phyloP scores from a whole-genome alignment of 306 rosid species.

The Cajanus cajan region DNA sequence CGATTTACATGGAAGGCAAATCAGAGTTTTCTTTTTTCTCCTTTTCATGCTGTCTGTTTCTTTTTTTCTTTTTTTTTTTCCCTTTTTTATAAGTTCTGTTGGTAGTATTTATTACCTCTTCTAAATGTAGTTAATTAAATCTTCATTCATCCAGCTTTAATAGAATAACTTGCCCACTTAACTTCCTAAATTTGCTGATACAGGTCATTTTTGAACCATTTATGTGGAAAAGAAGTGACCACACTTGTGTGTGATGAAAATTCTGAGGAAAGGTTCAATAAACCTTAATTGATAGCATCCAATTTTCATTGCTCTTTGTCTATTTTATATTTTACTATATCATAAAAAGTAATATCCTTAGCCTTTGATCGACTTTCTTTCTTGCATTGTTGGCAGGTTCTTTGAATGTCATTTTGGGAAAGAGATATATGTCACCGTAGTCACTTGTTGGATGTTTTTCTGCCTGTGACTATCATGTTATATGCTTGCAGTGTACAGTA shows the following conservation, averaged over 20 bases:
- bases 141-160: slow-evolving; percentile 11
- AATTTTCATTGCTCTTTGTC: not conserved
- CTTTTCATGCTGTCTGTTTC: not conserved
- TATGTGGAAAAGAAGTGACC: slow-evolving; percentile 63
- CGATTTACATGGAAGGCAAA: slow-evolving; percentile 1
- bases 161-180: not conserved
- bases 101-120: slow-evolving; percentile 10
- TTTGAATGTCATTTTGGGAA: slow-evolving; percentile 92
- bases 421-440: slow-evolving; percentile 56
- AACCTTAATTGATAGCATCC: slow-evolving; percentile 21
- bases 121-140: not conserved
- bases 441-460: slow-evolving; percentile 21
- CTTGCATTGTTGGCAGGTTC: slow-evolving; percentile 73
- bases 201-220: slow-evolving; percentile 80
- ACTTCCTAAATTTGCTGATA: slow-evolving; percentile 62
- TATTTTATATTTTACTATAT: slow-evolving; percentile 11
- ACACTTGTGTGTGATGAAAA: slow-evolving; percentile 51
- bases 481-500: slow-evolving; percentile 7
- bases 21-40: not conserved
- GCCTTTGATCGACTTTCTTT: slow-evolving; percentile 20
- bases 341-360: slow-evolving; percentile 20
- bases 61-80: not conserved
- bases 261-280: slow-evolving; percentile 66
- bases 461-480: slow-evolving; percentile 5
- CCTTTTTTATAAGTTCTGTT: not conserved